These are phyloP conservation scores for Phialophora macrospora DNA, from an alignment of 2,329 filamentous ascomycete species.

Conservation along the genomic window DNA sequence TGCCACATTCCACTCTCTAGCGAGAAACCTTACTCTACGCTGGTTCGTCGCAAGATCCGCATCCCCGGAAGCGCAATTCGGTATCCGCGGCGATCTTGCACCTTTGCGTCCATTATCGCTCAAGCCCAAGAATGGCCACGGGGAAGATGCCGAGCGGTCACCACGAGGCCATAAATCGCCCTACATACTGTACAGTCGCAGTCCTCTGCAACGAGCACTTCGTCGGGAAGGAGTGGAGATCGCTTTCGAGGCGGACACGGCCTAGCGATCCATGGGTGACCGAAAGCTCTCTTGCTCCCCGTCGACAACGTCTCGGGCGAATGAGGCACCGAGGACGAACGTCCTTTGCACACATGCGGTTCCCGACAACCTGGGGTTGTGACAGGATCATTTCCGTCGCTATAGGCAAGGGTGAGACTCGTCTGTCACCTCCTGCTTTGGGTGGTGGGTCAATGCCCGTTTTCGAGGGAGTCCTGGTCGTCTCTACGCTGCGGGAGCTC, in stretches of 20 bases:
- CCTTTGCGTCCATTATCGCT: background rate
- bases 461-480: background rate
- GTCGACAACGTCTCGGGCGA: background rate
- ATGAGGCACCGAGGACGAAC: background rate
- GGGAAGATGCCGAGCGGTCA: background rate
- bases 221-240: too few relatives aligned
- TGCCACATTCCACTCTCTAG: background rate
- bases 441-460: background rate
- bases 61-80: background rate
- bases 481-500: background rate
- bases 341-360: background rate
- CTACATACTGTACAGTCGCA: too few relatives aligned
- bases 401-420: background rate
- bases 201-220: too few relatives aligned
- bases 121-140: background rate
- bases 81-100: background rate
- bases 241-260: too few relatives aligned
- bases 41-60: background rate
- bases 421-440: background rate
- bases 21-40: background rate
- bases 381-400: background rate
- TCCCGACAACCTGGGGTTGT: background rate
- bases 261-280: too few relatives aligned
- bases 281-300: too few relatives aligned
- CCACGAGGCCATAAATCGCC: too few relatives aligned